These are phyloP conservation scores for Venturia oleaginea DNA, from an alignment of 2,329 filamentous ascomycete genomes.

Conservation along the genomic window DNA sequence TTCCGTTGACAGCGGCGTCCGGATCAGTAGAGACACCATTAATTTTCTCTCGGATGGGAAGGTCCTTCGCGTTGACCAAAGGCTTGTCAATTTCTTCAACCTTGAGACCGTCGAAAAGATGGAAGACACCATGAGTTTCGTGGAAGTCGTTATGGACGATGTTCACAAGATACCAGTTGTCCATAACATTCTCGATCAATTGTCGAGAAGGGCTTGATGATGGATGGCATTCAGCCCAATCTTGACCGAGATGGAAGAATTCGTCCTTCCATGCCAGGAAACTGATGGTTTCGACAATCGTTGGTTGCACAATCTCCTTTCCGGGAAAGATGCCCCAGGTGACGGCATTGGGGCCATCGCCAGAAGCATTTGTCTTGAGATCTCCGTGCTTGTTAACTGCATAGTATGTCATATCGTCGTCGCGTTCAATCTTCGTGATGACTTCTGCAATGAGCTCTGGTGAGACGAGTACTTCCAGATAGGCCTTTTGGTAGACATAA, in stretches of 20 bases:
- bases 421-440: constrained; percentile 64
- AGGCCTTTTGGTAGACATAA: constrained; percentile 97
- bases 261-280: constrained; percentile 99
- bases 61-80: constrained; percentile 17
- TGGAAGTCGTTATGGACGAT: constrained; percentile 99
- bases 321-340: constrained; percentile 99
- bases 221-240: constrained; percentile 91
- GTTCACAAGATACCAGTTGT: constrained; percentile 88
- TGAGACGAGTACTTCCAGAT: constrained; percentile 82
- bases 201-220: constrained; percentile 65
- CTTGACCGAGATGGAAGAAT: constrained; percentile 81
- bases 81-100: constrained; percentile 54
- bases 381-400: constrained; percentile 78
- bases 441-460: constrained; percentile 71
- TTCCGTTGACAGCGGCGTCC: not conserved
- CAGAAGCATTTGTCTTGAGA: constrained; percentile 73
- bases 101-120: constrained; percentile 69
- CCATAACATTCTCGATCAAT: constrained; percentile 74
- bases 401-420: constrained; percentile 85
- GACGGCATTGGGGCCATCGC: constrained; percentile 90
- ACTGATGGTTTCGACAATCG: constrained; percentile 96
- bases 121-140: constrained; percentile 69
- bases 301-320: constrained; percentile 98
- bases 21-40: not conserved
- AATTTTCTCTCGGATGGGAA: not conserved